Percentiles rank a stretch among this genome's conserved stretches.
Evolutionary conservation across 2,329 filamentous ascomycete genomes (phyloP).

Genomic region (Plenodomus tracheiphilus): DNA sequence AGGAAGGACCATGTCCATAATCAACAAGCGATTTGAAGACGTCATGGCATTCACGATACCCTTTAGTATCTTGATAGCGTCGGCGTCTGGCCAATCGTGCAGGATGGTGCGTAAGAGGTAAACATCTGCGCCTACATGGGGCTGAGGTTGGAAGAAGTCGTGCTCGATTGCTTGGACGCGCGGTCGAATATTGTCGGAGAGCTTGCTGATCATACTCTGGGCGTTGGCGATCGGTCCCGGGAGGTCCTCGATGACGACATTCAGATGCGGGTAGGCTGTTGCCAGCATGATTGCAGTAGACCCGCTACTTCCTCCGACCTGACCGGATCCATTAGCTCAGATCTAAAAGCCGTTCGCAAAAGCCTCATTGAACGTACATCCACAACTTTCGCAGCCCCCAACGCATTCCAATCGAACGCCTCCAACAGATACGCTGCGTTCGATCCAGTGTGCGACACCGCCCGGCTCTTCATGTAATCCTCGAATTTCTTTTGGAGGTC

Average conservation of each 20-base stretch:
- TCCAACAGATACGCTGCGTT: constrained; percentile 2
- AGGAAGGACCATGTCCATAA: constrained; percentile 11
- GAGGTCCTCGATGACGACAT: constrained; percentile 1
- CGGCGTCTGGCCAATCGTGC: constrained; percentile 62
- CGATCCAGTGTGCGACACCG: background rate
- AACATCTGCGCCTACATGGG: constrained; percentile 31
- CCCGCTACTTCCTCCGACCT: constrained; percentile 2
- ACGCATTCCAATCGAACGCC: background rate
- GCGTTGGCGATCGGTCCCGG: constrained; percentile 1
- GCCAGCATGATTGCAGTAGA: constrained; percentile 1
- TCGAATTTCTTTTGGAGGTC: constrained; percentile 2
- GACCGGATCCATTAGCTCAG: background rate
- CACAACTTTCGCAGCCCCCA: background rate
- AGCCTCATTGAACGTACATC: background rate
- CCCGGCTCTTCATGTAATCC: constrained; percentile 2
- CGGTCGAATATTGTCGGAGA: background rate
- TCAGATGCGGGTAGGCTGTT: constrained; percentile 1
- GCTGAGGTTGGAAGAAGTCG: constrained; percentile 2
- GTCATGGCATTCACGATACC: background rate
- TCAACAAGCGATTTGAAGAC: constrained; percentile 1
- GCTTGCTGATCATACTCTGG: background rate
- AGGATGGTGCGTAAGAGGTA: constrained; percentile 63
- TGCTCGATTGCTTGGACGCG: constrained; percentile 1
- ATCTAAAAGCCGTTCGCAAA: too few species aligned
- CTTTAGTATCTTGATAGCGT: constrained; percentile 5